phyloP scores from a whole-genome alignment of 192 early-diverging fungal species.

The Haplosporangium gracile region DNA sequence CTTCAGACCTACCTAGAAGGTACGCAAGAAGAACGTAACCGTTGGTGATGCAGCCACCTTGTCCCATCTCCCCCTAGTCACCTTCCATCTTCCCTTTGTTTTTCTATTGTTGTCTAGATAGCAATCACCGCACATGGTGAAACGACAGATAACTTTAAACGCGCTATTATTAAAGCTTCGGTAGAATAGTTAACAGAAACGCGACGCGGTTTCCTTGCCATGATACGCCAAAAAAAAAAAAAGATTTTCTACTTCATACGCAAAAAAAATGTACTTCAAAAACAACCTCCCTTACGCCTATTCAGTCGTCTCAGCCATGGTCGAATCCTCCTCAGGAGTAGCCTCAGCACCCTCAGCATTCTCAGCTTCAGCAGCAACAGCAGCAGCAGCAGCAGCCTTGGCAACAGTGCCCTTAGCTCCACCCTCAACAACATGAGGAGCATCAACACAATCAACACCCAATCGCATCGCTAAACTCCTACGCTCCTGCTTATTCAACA shows the following conservation, averaged over 20 bases:
- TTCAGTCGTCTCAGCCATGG: constrained; percentile 19
- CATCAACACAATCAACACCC: constrained; percentile 51
- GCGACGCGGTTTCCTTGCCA: too few species aligned
- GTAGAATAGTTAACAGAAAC: too few species aligned
- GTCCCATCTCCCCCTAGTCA: too few species aligned
- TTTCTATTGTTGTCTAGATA: too few species aligned
- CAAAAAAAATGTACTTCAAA: neutral
- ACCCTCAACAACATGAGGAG: constrained; percentile 51
- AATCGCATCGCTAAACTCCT: constrained; percentile 58
- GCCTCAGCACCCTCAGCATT: constrained; percentile 11
- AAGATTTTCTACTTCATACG: neutral
- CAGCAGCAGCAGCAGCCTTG: constrained; percentile 31
- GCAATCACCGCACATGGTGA: too few species aligned
- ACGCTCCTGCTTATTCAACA: constrained; percentile 82
- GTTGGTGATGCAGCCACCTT: too few species aligned
- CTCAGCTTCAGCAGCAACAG: neutral
- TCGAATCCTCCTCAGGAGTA: constrained; percentile 20
- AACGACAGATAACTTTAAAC: too few species aligned
- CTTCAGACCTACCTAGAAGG: too few species aligned
- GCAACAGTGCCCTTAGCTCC: constrained; percentile 43
- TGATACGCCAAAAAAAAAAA: neutral
- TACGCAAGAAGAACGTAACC: too few species aligned
- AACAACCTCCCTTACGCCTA: neutral
- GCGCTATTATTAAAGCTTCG: too few species aligned
- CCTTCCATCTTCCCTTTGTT: too few species aligned